phyloP scores from a whole-genome alignment of 306 rosid genomes.

The Sophora flavescens region DNA sequence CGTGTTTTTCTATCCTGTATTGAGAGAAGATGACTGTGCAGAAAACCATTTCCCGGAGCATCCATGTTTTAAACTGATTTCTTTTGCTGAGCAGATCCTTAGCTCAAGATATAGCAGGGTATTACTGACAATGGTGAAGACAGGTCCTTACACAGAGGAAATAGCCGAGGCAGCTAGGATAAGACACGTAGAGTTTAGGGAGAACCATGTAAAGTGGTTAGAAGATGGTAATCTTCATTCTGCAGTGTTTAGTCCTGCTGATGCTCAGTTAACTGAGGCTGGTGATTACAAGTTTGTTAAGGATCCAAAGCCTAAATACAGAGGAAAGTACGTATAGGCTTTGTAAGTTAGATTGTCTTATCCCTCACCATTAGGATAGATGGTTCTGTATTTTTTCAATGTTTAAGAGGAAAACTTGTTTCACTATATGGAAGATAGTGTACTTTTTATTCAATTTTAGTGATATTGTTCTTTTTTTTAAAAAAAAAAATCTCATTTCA shows the following conservation, averaged over 20 bases:
- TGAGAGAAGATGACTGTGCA: conserved; percentile 75
- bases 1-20: conserved; percentile 90
- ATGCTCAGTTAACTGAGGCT: conserved; percentile 48
- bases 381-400: conserved; percentile 36
- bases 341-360: conserved; percentile 1
- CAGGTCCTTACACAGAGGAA: conserved; percentile 71
- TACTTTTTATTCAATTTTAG: conserved; percentile 35
- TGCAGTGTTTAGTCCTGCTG: conserved; percentile 78
- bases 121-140: conserved; percentile 86
- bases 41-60: conserved; percentile 78
- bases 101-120: conserved; percentile 93
- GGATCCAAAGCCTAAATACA: conserved; percentile 85
- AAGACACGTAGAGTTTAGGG: conserved; percentile 78
- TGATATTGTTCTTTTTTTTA: conserved; percentile 9
- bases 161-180: conserved; percentile 74
- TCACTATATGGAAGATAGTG: conserved; percentile 24
- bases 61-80: conserved; percentile 73
- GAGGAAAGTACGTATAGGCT: conserved; percentile 89
- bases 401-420: conserved; percentile 22
- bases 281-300: conserved; percentile 56
- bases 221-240: conserved; percentile 98
- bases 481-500: not conserved
- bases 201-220: conserved; percentile 92
- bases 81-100: conserved; percentile 87
- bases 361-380: conserved; percentile 26